These are phyloP conservation scores for Backusella morwellensis DNA, from an alignment of 192 early-diverging fungal species.

Conservation along the genomic window DNA sequence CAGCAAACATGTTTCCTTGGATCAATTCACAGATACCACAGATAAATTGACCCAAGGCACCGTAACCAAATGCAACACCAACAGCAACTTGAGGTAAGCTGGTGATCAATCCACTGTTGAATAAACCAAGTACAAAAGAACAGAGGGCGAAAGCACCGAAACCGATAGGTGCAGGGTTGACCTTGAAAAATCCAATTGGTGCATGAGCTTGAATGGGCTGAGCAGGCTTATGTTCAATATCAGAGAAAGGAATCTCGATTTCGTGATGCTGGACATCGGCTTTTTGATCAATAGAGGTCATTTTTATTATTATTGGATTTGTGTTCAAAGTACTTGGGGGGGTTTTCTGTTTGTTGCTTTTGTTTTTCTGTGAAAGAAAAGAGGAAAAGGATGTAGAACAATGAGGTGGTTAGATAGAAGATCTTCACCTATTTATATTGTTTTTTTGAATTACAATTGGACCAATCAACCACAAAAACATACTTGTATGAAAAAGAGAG, in stretches of 20 bases:
- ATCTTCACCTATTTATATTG: not conserved
- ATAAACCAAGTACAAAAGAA: slow-evolving; percentile 27
- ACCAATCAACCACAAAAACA: not conserved
- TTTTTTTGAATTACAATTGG: not conserved
- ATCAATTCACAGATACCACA: slow-evolving; percentile 18
- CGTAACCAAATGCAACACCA: slow-evolving; percentile 20
- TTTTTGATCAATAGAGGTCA: not conserved
- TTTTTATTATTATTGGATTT: not conserved
- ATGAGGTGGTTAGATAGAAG: not conserved
- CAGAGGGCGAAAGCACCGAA: slow-evolving; percentile 24
- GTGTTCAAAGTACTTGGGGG: not conserved
- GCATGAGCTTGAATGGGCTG: not conserved
- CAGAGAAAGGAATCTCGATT: not conserved
- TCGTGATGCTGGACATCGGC: slow-evolving; percentile 6
- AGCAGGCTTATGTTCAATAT: not conserved
- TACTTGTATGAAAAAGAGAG: not conserved
- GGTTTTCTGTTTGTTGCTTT: not conserved
- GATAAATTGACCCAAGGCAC: slow-evolving; percentile 21
- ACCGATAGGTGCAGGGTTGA: slow-evolving; percentile 20
- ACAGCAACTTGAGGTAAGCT: slow-evolving; percentile 23
- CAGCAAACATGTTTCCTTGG: slow-evolving; percentile 24
- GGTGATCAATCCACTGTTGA: slow-evolving; percentile 14
- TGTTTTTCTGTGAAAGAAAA: not conserved
- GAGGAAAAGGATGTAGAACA: not conserved
- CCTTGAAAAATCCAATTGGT: not conserved